phyloP scores from a whole-genome alignment of 345 rosid species.

The Salix dunnii region DNA sequence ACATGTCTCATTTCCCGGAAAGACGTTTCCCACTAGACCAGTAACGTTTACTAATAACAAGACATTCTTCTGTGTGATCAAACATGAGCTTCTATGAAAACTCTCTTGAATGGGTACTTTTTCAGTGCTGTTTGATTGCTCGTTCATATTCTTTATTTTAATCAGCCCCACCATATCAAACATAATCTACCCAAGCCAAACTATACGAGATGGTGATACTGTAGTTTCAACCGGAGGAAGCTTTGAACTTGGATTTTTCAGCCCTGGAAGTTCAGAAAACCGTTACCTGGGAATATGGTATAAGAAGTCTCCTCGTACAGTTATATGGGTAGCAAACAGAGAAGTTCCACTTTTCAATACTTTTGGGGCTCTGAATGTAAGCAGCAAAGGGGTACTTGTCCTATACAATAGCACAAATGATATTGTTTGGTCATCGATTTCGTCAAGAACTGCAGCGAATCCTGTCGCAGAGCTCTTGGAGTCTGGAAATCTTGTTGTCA shows the following conservation, averaged over 20 bases:
- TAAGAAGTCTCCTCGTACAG: conserved; percentile 8
- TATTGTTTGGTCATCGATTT: neutral
- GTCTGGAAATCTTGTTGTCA: conserved; percentile 15
- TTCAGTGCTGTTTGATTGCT: neutral
- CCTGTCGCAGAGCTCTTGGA: conserved; percentile 6
- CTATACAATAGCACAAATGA: neutral
- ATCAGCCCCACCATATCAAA: neutral
- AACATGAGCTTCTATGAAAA: too few species aligned
- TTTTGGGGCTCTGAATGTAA: neutral
- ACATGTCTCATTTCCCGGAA: too few species aligned
- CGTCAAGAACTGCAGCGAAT: neutral
- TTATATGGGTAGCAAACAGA: conserved; percentile 26
- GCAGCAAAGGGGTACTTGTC: neutral
- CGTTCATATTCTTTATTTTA: neutral
- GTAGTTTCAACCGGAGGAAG: conserved; percentile 13
- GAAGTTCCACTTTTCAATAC: neutral
- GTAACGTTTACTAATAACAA: too few species aligned
- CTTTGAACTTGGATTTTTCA: conserved; percentile 28
- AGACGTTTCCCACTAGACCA: too few species aligned
- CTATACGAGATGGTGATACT: conserved; percentile 16
- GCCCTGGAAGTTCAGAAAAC: neutral
- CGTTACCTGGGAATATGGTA: conserved; percentile 29
- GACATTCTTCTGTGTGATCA: too few species aligned
- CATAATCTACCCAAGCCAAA: conserved; percentile 5
- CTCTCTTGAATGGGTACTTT: neutral